phyloP scores from a whole-genome alignment of 805 yeast genomes.

The Ogataea salicorniae region DNA sequence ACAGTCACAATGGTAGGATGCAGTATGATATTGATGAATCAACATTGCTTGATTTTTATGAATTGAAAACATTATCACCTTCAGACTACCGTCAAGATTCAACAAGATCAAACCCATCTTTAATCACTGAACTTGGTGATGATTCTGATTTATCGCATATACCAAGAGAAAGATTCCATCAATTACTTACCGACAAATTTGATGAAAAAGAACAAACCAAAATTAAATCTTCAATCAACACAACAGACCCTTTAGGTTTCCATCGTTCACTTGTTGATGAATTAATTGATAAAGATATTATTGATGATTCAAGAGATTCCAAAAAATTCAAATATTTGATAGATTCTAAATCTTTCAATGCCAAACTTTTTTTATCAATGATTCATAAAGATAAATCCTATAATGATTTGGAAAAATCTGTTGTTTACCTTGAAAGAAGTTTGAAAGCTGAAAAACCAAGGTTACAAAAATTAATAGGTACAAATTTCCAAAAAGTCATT shows the following conservation, averaged over 20 bases:
- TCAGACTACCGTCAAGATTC: constrained; percentile 22
- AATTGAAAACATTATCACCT: constrained; percentile 40
- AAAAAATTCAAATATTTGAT: constrained; percentile 39
- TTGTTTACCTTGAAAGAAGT: constrained; percentile 44
- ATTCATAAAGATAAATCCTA: constrained; percentile 53
- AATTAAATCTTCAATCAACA: constrained; percentile 2
- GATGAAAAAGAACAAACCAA: constrained; percentile 3
- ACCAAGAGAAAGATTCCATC: constrained; percentile 22
- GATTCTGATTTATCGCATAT: constrained; percentile 14
- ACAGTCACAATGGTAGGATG: too few relatives aligned
- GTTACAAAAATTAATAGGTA: constrained; percentile 46
- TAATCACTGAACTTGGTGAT: neutral
- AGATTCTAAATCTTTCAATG: constrained; percentile 54
- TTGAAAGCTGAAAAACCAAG: constrained; percentile 46
- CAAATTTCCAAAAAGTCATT: constrained; percentile 61
- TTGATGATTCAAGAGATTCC: constrained; percentile 36
- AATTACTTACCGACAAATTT: constrained; percentile 18
- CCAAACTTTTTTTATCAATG: constrained; percentile 48
- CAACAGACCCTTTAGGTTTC: constrained; percentile 52
- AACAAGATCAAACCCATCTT: constrained; percentile 4
- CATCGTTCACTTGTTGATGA: constrained; percentile 40
- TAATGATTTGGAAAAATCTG: constrained; percentile 42
- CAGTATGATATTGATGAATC: constrained; percentile 7
- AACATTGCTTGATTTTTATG: constrained; percentile 33
- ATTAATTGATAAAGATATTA: constrained; percentile 35